Percentiles rank a stretch among this genome's conserved stretches.
These are phyloP conservation scores for Chloranthus sessilifolius DNA, from an alignment of 164 flowering plant species.

Conservation along the genomic window DNA sequence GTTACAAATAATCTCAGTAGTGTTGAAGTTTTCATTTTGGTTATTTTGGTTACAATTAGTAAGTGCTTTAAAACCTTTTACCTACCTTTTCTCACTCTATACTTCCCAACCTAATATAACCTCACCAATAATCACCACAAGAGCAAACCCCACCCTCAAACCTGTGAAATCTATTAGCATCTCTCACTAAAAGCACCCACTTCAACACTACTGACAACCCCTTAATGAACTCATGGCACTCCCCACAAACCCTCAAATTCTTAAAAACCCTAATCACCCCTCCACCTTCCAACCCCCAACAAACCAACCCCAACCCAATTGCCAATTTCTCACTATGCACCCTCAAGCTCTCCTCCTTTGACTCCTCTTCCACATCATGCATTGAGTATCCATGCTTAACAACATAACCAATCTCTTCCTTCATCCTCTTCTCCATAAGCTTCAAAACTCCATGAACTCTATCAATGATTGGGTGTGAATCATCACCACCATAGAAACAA, in stretches of 20 bases:
- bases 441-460: constrained; percentile 37
- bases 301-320: constrained; percentile 55
- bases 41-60: too few species aligned
- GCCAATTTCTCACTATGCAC: constrained; percentile 78
- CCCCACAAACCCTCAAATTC: constrained; percentile 74
- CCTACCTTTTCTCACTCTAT: not conserved
- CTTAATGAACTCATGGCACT: constrained; percentile 74
- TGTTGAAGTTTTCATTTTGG: too few species aligned
- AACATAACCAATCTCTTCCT: constrained; percentile 51
- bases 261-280: constrained; percentile 54
- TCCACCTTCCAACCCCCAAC: constrained; percentile 30
- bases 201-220: constrained; percentile 51
- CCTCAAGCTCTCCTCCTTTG: constrained; percentile 61
- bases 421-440: constrained; percentile 56
- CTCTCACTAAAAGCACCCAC: constrained; percentile 55
- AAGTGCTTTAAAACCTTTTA: too few species aligned
- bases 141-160: constrained; percentile 61
- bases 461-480: constrained; percentile 45
- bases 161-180: constrained; percentile 72
- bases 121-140: constrained; percentile 77
- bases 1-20: too few species aligned
- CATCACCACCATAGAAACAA: constrained; percentile 62
- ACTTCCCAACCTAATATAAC: too few species aligned
- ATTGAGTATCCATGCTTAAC: constrained; percentile 36
- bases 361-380: constrained; percentile 75